Evolutionary conservation across 2,329 filamentous ascomycete species (phyloP).

Genomic region (Microdochium trichocladiopsis): DNA sequence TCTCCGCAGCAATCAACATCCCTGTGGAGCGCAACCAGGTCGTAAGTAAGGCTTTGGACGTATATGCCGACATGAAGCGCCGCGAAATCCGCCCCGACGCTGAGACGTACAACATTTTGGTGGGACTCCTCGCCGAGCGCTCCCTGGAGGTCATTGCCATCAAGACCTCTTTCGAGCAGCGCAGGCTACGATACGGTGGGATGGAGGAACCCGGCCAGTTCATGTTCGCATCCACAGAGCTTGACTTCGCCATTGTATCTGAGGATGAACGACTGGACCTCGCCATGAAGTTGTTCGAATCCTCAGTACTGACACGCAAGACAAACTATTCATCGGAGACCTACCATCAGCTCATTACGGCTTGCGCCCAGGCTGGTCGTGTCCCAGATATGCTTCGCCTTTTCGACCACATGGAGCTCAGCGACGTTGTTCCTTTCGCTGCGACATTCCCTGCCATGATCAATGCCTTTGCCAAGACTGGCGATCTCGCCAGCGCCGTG

Average conservation of each 20-base stretch:
- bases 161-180: slow-evolving; percentile 70
- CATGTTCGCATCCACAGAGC: slow-evolving; percentile 75
- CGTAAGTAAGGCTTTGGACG: slow-evolving; percentile 84
- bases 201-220: slow-evolving; percentile 64
- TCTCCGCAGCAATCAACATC: slow-evolving; percentile 77
- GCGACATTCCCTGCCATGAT: slow-evolving; percentile 92
- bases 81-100: slow-evolving; percentile 76
- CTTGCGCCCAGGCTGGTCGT: slow-evolving; percentile 75
- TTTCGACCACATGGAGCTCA: slow-evolving; percentile 85
- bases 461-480: slow-evolving; percentile 75
- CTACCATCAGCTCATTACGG: slow-evolving; percentile 78
- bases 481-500: slow-evolving; percentile 80
- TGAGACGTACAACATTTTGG: slow-evolving; percentile 81
- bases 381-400: slow-evolving; percentile 85
- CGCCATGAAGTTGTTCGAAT: slow-evolving; percentile 78
- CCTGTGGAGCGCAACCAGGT: slow-evolving; percentile 74
- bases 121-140: slow-evolving; percentile 72
- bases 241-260: slow-evolving; percentile 76
- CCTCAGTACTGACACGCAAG: slow-evolving; percentile 56
- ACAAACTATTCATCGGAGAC: slow-evolving; percentile 71
- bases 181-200: slow-evolving; percentile 69
- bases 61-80: slow-evolving; percentile 94
- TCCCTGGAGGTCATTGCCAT: slow-evolving; percentile 71
- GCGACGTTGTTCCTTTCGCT: slow-evolving; percentile 66
- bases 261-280: slow-evolving; percentile 85